Base-by-base conservation (phyloP, 2,329 filamentous ascomycete genomes). In the Fusarium citri region DNA sequence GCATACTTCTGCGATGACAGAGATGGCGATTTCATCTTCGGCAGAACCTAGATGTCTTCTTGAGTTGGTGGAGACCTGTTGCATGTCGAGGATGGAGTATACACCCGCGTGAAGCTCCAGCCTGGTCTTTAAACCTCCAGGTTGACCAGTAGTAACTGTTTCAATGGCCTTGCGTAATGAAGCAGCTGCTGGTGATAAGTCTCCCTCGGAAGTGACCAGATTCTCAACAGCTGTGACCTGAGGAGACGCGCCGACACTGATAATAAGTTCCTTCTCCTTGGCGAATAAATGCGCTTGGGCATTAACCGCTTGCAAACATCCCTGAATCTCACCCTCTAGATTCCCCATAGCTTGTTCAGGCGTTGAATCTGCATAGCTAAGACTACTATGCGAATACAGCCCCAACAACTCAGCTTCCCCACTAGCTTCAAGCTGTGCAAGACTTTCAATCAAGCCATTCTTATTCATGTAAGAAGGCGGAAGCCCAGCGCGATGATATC, bases 21-120 rank as follows among this genome's bases (percentile, higher is more conserved):
- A 84, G 1, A 90, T 78, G 0, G 84, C 88, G 22, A 92, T 83
- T 55, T 87, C 85, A 0, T 76, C 81, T 78, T 58, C 78, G 76
- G 42, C 79, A 25, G 48, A 37, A 28, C 74, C 68, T 1, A 74
- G 54, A 1, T 23, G 72, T 58, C 1, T 76, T 58, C 34, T 81
- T 70, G 40, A 85, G 14, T 86, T 80, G 0, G 89, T 90, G 0
- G 88, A 86, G 0, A 91, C 76, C 72, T 92, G 89, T 71, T 92
- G 89, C 73, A 91, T 83, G 69, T 91, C 89, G 8, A 91, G 81
- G 8, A 89, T 76, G 0, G 89, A 86, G 71, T 91, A 92, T 2
- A 90, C 88, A 1, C 89, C 89, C 0, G 89, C 89, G 67, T 92
- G 89, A 2, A 91, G 77, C 68, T 91, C 89, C 1, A 91, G 69